Base-by-base conservation (phyloP, 306 rosid species). In the Abrus pulchellus region DNA sequence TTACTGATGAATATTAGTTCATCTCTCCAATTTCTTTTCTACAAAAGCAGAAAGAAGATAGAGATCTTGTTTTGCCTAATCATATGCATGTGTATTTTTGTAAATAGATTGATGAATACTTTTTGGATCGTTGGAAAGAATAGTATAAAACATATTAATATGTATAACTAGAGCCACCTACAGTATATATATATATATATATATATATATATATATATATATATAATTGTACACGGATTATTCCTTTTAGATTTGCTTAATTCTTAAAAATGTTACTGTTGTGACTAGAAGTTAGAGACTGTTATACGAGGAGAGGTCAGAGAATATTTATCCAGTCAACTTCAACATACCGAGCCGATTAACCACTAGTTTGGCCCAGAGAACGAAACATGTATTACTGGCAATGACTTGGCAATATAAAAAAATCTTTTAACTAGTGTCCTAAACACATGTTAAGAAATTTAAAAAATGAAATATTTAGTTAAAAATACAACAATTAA, bases 321-420 rank as follows among this genome's bases (percentile, higher is more conserved):
- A 53, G 72, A 36, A 45, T 83, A 30, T 9, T 75, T 60, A 30
- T 76, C 60, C 10, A 59, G 27, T 55, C 5, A 32, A 36, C 38
- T 40, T 55, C 20, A 20, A 20, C 20, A 20, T 20, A 0, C 30
- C 38, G 43, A 8, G 59, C 32, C 14, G 0, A 52, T 40, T 6
- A 52, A 70, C 59, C 52, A 64, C 62, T 38, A 34, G 48, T 54
- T 13, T 47, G 83, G 27, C 0, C 28, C n/a, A 79, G 78, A 75
- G 74, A 20, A 20, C 20, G 20, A 75, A 41, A 68, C 75, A 75
- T 72, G 38, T 47, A 68, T 70, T 36, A 79, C 84, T 78, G 86
- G 83, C 76, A 75, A 20, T 72, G 85, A 80, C 83, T 84, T 80
- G 89, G 91, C 88, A 53, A 47, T 57, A 33, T 55, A 56, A 56